Base-by-base conservation (phyloP, 345 rosid genomes). In the Aurinia saxatilis region DNA sequence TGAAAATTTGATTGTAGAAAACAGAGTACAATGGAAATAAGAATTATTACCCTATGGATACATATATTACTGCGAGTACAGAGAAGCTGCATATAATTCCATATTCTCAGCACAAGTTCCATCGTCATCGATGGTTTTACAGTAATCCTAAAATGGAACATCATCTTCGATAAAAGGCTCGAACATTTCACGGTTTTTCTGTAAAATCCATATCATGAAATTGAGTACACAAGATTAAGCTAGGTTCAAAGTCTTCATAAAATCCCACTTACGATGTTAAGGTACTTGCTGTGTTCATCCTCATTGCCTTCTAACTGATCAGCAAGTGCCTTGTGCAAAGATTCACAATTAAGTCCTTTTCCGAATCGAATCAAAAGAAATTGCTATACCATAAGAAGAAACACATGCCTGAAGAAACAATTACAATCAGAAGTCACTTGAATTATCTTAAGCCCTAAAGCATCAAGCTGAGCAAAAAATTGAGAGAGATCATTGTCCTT, bases 51-150 rank as follows among this genome's bases (percentile, higher is more conserved):
- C 82, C 84, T 77, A 66, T 92, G 96, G 60, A 92, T 83, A 79
- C 96, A 92, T 45, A 85, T 85, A 67, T 92, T 92, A 78, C 83
- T 63, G 37, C 33, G 81, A 0, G 90, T 83, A 89, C 95, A 89
- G 95, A 66, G 98, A 92, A 75, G 93, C 88, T 48, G 98, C 96
- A 40, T 89, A 96, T 72, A 89, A 62, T 63, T 92, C 98, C 93
- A 92, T 87, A 73, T 92, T 87, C 53, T 96, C 96, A 31, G 95
- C 96, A 95, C 96, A 92, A 16, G 95, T 82, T 31, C 96, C 95
- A 76, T 92, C 98, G 21, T 76, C 77, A 44, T 82, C 88, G 96
- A 89, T 89, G 45, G 78, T 79, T 64, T 72, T 81, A 60, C 93
- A 85, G 48, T 92, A 92, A 46, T 92, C 95, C 46, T 85, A 91